Percentiles rank a stretch among this genome's conserved stretches.
These are phyloP conservation scores for Nicotiana paniculata DNA, from an alignment of 257 asterid species.

Conservation along the genomic window DNA sequence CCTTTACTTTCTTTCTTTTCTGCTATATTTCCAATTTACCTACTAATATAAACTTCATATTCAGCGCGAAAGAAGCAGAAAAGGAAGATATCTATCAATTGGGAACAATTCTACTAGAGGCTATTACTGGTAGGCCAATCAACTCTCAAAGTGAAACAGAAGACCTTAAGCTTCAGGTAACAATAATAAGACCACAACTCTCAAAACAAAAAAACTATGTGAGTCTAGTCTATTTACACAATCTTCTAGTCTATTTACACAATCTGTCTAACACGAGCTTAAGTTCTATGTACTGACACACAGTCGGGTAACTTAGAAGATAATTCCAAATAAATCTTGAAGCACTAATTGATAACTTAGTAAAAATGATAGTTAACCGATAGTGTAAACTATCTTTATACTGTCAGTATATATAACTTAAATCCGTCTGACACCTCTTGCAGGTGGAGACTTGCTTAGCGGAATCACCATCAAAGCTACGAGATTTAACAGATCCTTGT, in stretches of 20 bases:
- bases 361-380: too few species aligned
- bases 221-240: background rate
- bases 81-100: slow-evolving; percentile 73
- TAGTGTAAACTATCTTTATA: too few species aligned
- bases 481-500: slow-evolving; percentile 68
- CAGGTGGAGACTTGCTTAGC: slow-evolving; percentile 80
- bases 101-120: slow-evolving; percentile 67
- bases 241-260: background rate
- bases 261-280: background rate
- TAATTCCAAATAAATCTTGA: too few species aligned
- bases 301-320: too few species aligned
- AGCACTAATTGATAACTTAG: too few species aligned
- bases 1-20: background rate
- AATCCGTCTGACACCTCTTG: background rate
- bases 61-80: slow-evolving; percentile 48
- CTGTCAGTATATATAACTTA: too few species aligned
- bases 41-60: background rate
- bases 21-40: background rate
- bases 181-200: background rate
- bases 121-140: slow-evolving; percentile 58
- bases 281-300: too few species aligned
- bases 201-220: background rate
- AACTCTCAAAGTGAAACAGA: slow-evolving; percentile 54
- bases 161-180: slow-evolving; percentile 70
- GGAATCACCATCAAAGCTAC: slow-evolving; percentile 67